phyloP scores from a whole-genome alignment of 2,329 filamentous ascomycete species.

The Aspergillus tubingensis region DNA sequence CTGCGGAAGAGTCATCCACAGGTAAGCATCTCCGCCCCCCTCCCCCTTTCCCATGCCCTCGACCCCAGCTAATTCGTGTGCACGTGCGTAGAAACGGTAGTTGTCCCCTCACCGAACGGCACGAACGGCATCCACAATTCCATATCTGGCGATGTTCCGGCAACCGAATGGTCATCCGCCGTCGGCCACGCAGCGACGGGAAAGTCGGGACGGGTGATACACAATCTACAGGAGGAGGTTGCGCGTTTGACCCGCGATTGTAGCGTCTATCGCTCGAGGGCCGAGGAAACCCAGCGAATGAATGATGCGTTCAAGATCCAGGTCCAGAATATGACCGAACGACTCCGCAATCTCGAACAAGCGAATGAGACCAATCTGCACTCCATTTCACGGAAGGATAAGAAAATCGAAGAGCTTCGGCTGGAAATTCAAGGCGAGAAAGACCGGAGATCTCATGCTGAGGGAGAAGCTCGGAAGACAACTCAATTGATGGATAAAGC shows the following conservation, averaged over 20 bases:
- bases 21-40: slow-evolving; percentile 24
- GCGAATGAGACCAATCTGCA: slow-evolving; percentile 50
- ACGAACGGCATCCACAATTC: slow-evolving; percentile 32
- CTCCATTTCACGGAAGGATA: slow-evolving; percentile 50
- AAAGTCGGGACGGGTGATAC: slow-evolving; percentile 54
- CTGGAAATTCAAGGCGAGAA: slow-evolving; percentile 46
- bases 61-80: neutral
- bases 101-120: slow-evolving; percentile 25
- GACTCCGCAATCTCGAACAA: slow-evolving; percentile 48
- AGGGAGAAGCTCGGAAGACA: slow-evolving; percentile 40
- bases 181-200: slow-evolving; percentile 53
- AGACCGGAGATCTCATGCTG: slow-evolving; percentile 42
- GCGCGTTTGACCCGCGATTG: slow-evolving; percentile 51
- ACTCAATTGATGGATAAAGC: slow-evolving; percentile 43
- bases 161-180: slow-evolving; percentile 51
- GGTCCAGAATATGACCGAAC: slow-evolving; percentile 48
- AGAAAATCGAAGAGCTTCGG: slow-evolving; percentile 50
- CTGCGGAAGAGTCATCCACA: slow-evolving; percentile 22
- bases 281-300: slow-evolving; percentile 50
- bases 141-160: slow-evolving; percentile 31
- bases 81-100: slow-evolving; percentile 19
- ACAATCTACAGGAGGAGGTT: slow-evolving; percentile 53
- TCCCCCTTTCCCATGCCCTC: neutral
- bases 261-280: slow-evolving; percentile 46
- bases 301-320: slow-evolving; percentile 50